phyloP scores from a whole-genome alignment of 2,329 filamentous ascomycete species.

The Lasiodiplodia sp. region DNA sequence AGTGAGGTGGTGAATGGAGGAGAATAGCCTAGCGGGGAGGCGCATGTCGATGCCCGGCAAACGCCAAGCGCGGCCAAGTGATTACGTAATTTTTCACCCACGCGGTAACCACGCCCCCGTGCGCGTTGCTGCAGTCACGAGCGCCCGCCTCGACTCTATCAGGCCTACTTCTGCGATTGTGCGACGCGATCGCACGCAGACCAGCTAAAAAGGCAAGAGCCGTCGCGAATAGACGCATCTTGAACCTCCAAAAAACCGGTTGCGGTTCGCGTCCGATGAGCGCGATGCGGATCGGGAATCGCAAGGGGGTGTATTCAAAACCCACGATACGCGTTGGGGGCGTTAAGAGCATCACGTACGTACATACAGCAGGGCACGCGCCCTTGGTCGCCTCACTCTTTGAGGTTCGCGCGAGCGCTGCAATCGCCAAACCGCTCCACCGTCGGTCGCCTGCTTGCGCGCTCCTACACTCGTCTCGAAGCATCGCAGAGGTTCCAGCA shows the following conservation, averaged over 20 bases:
- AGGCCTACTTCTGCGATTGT: background rate
- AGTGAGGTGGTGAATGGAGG: constrained; percentile 25
- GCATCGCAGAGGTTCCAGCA: background rate
- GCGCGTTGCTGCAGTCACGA: background rate
- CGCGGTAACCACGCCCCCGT: background rate
- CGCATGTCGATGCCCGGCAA: constrained; percentile 20
- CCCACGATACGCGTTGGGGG: background rate
- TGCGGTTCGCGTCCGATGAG: background rate
- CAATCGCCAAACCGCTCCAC: constrained; percentile 8
- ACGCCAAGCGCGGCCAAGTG: background rate
- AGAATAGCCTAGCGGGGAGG: constrained; percentile 19
- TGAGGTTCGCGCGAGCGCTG: background rate
- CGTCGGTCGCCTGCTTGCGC: constrained; percentile 2
- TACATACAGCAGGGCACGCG: constrained; percentile 1
- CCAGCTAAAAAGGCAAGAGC: background rate
- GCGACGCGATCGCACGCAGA: background rate
- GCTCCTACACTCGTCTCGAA: constrained; percentile 2
- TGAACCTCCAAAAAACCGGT: background rate
- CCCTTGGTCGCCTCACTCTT: constrained; percentile 18
- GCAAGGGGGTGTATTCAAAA: background rate
- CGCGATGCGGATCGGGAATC: background rate
- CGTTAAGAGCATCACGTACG: background rate
- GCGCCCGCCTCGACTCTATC: background rate
- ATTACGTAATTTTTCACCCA: background rate
- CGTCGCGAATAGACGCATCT: background rate